A percentile compares a stretch with the other conserved stretches of the same genome.
Conservation (phyloP, 2,329 filamentous ascomycete genomes). For the Rhinocladiella mackenziei region DNA sequence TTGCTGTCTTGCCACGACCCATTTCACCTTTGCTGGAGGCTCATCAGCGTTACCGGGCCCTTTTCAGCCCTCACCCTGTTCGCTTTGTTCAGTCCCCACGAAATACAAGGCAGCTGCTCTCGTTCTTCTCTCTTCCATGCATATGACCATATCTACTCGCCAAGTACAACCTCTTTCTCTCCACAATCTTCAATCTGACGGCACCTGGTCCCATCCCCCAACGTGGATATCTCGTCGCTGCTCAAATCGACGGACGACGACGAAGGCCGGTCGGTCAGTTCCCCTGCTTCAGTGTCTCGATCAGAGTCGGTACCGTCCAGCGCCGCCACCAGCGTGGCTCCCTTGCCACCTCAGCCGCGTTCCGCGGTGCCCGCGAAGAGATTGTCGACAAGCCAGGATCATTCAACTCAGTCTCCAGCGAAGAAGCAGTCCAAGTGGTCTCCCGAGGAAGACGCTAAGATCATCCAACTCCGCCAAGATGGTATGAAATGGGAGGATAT, state of each 20-base stretch:
- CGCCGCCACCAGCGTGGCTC: constrained; percentile 24
- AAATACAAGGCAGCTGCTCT: too few species aligned
- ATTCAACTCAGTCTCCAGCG: constrained; percentile 60
- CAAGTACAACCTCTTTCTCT: constrained; percentile 1
- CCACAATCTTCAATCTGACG: neutral
- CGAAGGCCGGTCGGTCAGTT: constrained; percentile 25
- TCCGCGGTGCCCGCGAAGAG: constrained; percentile 33
- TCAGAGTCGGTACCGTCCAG: constrained; percentile 26
- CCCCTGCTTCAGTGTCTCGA: constrained; percentile 23
- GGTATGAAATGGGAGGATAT: constrained; percentile 99
- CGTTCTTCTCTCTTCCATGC: too few species aligned
- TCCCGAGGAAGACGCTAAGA: constrained; percentile 83
- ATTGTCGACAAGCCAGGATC: constrained; percentile 36
- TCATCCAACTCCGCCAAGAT: constrained; percentile 82
- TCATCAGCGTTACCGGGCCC: too few species aligned
- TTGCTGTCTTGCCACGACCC: too few species aligned
- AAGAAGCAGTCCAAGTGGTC: constrained; percentile 99
- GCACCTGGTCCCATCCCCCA: constrained; percentile 39
- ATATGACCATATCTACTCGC: constrained; percentile 15
- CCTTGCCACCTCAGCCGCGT: constrained; percentile 23
- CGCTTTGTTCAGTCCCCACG: too few species aligned
- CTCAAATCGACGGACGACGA: constrained; percentile 57
- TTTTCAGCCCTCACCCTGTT: constrained; percentile 5
- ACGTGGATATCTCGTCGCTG: constrained; percentile 91
- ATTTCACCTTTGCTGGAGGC: too few species aligned